Conservation (phyloP, 225 moss, liverwort and hornwort genomes). For the Bryoerythrophyllum caledonicum region DNA sequence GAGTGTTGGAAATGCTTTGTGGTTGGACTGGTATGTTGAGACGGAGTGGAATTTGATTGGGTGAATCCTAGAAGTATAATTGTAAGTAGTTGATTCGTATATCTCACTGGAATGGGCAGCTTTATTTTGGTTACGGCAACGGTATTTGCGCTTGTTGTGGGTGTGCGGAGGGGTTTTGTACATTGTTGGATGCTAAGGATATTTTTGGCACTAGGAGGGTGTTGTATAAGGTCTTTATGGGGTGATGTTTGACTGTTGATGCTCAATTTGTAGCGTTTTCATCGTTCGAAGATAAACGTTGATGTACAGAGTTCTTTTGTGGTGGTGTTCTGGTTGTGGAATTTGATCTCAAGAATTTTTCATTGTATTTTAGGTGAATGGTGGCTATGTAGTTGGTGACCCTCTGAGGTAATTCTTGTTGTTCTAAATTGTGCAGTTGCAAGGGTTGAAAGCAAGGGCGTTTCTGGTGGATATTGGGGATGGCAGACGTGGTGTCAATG, state of each 20-base stretch:
- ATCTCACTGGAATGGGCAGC: not conserved
- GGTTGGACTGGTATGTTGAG: not conserved
- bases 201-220: not conserved
- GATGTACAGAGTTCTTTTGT: too few relatives aligned
- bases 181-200: too few relatives aligned
- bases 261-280: too few relatives aligned
- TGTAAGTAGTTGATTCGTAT: not conserved
- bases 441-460: not conserved
- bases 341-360: too few relatives aligned
- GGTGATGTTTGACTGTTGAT: too few relatives aligned
- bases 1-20: not conserved
- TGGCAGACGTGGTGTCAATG: not conserved
- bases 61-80: not conserved
- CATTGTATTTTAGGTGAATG: not conserved
- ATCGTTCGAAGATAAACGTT: too few relatives aligned
- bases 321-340: too few relatives aligned
- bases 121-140: not conserved
- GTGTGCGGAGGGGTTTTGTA: not conserved
- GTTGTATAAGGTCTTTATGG: too few relatives aligned
- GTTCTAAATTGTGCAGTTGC: not conserved
- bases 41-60: not conserved
- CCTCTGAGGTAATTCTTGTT: not conserved
- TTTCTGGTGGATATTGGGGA: not conserved
- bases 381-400: not conserved
- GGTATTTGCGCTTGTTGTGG: not conserved